These are phyloP conservation scores for Secale cereale DNA, from an alignment of 176 grass and related monocot genomes.

Conservation along the genomic window DNA sequence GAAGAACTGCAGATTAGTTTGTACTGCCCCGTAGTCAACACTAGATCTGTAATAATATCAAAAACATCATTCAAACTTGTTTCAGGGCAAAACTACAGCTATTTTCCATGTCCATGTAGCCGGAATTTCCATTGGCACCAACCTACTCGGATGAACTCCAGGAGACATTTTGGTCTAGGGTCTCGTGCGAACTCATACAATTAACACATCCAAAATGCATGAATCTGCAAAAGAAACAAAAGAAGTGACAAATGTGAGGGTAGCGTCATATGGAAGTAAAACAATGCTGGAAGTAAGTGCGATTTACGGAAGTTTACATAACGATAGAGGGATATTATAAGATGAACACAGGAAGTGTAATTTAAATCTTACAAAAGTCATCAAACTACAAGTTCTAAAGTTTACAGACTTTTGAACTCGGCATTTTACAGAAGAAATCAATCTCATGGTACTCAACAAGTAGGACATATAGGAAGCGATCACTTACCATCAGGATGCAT, in stretches of 20 bases:
- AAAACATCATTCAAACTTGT: neutral
- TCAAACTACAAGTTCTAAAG: neutral
- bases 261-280: neutral
- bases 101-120: neutral
- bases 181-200: neutral
- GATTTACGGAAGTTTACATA: neutral
- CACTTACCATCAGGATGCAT: constrained; percentile 13
- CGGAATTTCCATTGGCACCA: neutral
- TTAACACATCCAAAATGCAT: neutral
- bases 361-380: neutral
- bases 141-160: neutral
- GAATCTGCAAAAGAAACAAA: constrained; percentile 17
- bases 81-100: neutral
- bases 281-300: neutral
- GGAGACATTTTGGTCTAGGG: neutral
- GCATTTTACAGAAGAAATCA: neutral
- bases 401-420: neutral
- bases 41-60: neutral
- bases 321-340: neutral
- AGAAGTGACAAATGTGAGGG: neutral
- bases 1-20: neutral
- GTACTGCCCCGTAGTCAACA: neutral
- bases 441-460: neutral
- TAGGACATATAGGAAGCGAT: neutral
- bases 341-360: neutral